A percentile compares a stretch with the other conserved stretches of the same genome.
Conservation (phyloP, 495 filamentous ascomycete species). For the Penicillium bialowiezense region DNA sequence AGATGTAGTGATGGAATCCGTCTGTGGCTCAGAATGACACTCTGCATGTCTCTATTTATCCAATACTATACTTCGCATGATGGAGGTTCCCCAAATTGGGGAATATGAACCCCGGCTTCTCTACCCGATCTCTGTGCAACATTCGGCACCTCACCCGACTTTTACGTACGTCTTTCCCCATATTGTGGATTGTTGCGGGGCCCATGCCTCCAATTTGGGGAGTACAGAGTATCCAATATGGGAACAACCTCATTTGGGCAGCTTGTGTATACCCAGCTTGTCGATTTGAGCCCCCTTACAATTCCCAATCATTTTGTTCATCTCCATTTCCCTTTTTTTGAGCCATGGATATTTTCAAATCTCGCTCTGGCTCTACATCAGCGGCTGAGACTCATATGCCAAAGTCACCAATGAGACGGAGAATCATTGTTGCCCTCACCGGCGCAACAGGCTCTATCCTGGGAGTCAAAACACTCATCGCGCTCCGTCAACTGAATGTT, state of each 20-base stretch:
- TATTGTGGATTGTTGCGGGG: no score
- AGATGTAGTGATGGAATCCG: no score
- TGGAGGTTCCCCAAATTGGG: not conserved
- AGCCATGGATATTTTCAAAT: not conserved
- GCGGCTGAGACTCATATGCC: not conserved
- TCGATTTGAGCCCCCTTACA: no score
- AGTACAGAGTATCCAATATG: not conserved
- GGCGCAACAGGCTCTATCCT: conserved; percentile 40
- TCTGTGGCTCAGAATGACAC: not conserved
- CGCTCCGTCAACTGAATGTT: conserved; percentile 34
- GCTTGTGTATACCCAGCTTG: not conserved
- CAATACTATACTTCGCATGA: not conserved
- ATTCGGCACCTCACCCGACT: no score
- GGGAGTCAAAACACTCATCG: conserved; percentile 34
- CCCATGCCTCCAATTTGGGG: not conserved
- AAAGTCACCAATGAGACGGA: conserved; percentile 7
- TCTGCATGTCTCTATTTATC: not conserved
- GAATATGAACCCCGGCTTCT: not conserved
- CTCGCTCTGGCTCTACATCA: not conserved
- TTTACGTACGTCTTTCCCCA: no score
- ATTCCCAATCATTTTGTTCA: no score
- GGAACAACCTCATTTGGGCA: not conserved
- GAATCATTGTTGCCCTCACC: conserved; percentile 43
- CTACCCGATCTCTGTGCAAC: no score
- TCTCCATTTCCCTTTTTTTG: no score